These are phyloP conservation scores for Podaxis sp. DNA, from an alignment of 768 basidiomycete species.

Conservation along the genomic window DNA sequence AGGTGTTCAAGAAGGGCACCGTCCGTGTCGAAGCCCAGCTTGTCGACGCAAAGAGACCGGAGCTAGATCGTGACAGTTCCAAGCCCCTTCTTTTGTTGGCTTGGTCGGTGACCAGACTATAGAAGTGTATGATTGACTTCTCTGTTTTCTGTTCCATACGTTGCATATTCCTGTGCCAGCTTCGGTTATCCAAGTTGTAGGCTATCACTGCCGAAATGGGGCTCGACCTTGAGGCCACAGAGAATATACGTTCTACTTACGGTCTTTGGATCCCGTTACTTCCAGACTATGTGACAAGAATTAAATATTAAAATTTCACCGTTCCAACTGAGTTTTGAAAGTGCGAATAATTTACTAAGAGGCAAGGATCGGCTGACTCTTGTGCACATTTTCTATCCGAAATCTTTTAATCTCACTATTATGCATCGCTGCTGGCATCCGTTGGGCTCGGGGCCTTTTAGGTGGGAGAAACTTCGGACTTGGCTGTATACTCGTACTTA, in stretches of 20 bases:
- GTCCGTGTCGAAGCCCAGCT: conserved; percentile 11
- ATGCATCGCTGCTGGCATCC: neutral
- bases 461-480: conserved; percentile 25
- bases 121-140: neutral
- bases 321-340: no score
- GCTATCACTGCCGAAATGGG: no score
- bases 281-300: no score
- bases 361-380: no score
- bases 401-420: neutral
- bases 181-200: no score
- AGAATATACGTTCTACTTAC: no score
- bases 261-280: no score
- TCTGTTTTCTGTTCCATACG: neutral
- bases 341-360: no score
- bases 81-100: neutral
- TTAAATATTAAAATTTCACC: no score
- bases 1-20: conserved; percentile 15
- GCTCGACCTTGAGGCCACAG: no score
- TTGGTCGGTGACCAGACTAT: neutral
- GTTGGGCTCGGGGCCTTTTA: neutral
- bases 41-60: neutral
- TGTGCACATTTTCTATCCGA: no score
- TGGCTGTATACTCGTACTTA: conserved; percentile 56
- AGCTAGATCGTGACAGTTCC: neutral
- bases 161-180: no score